phyloP scores from a whole-genome alignment of 202 grass and related monocot genomes.

The Brachypodium distachyon region DNA sequence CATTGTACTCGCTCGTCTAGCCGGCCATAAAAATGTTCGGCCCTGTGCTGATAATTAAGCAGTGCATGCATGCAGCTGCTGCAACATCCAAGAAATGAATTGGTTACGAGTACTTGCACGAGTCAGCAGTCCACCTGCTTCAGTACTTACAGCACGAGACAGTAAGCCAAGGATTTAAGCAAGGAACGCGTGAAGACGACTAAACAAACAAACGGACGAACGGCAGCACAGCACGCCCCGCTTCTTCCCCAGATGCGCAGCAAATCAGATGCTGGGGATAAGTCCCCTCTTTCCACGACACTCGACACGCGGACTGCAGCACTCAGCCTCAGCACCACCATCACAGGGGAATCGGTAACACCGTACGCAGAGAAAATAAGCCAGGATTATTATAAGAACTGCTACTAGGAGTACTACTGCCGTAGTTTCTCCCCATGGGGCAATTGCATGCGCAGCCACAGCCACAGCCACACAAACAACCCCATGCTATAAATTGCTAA shows the following conservation, averaged over 20 bases:
- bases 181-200: background rate
- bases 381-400: no score
- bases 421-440: no score
- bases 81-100: background rate
- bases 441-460: no score
- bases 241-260: background rate
- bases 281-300: constrained; percentile 8
- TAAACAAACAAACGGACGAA: background rate
- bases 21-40: background rate
- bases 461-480: no score
- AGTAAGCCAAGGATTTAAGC: background rate
- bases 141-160: no score
- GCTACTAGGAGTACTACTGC: no score
- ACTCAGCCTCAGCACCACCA: no score
- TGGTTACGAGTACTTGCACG: background rate
- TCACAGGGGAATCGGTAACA: background rate
- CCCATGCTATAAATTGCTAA: no score
- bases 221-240: background rate
- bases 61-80: background rate
- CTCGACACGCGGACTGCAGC: background rate
- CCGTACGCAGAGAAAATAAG: background rate
- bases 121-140: background rate
- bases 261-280: constrained; percentile 4
- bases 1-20: background rate
- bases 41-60: background rate